Conservation (phyloP, 2,329 filamentous ascomycete genomes). For the Pyrenophora teres region DNA sequence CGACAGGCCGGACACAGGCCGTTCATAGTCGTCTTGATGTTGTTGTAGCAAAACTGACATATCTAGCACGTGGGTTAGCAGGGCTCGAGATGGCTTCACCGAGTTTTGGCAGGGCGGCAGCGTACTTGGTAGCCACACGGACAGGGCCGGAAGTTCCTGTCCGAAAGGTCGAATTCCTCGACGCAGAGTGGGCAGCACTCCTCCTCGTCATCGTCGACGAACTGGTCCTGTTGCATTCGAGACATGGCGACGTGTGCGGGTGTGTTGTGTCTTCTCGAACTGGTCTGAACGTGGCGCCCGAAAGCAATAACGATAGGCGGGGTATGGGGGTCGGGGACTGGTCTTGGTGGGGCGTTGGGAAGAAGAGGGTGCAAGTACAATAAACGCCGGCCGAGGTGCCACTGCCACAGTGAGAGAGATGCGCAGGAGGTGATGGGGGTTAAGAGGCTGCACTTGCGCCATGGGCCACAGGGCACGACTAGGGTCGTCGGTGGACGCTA, state of each 20-base stretch:
- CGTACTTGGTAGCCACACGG: constrained; percentile 96
- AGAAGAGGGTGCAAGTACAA: constrained; percentile 27
- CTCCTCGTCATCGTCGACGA: constrained; percentile 59
- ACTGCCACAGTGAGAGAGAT: constrained; percentile 24
- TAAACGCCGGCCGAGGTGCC: constrained; percentile 41
- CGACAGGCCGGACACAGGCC: constrained; percentile 96
- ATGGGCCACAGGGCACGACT: constrained; percentile 11
- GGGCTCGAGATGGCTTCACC: constrained; percentile 13
- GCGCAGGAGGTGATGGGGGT: constrained; percentile 27
- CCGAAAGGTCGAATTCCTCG: constrained; percentile 97
- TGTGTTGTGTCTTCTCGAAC: constrained; percentile 11
- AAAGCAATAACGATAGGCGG: constrained; percentile 18
- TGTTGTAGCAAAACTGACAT: constrained; percentile 99
- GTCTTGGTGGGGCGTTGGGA: constrained; percentile 10
- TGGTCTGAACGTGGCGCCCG: constrained; percentile 34
- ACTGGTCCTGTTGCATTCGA: constrained; percentile 56
- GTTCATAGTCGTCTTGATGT: constrained; percentile 98
- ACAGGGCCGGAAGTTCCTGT: constrained; percentile 95
- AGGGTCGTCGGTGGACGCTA: constrained; percentile 18
- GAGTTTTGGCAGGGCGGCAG: constrained; percentile 22
- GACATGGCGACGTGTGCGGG: constrained; percentile 48
- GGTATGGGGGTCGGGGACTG: constrained; percentile 6
- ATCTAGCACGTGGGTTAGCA: constrained; percentile 59
- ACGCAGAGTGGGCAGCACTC: constrained; percentile 88
- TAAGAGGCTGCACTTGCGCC: constrained; percentile 30